Evolutionary conservation across 1,284 basidiomycete species (phyloP).

Genomic region (Cerrena zonata): DNA sequence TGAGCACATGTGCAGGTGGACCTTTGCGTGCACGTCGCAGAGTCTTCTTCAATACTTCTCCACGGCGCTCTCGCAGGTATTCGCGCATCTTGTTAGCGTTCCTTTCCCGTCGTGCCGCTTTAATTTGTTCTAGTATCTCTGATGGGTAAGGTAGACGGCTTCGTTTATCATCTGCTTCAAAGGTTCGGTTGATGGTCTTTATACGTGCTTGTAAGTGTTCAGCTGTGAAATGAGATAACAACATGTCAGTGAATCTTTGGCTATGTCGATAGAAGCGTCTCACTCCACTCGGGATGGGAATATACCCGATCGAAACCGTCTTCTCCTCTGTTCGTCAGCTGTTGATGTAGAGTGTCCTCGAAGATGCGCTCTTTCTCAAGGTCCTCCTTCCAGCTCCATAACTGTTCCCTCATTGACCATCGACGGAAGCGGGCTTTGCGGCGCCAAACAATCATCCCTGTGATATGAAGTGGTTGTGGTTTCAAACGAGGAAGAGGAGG

Average conservation of each 20-base stretch:
- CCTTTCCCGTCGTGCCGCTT: conserved; percentile 41
- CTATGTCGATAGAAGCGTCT: neutral
- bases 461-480: conserved; percentile 67
- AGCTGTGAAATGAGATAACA: too few species aligned
- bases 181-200: conserved; percentile 28
- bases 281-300: neutral
- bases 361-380: conserved; percentile 51
- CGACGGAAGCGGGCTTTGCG: conserved; percentile 27
- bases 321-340: conserved; percentile 30
- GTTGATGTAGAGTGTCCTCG: conserved; percentile 36
- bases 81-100: conserved; percentile 59
- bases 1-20: conserved; percentile 57
- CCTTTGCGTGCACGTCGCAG: conserved; percentile 42
- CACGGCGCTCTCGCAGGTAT: conserved; percentile 50
- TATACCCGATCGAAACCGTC: neutral
- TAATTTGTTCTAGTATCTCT: conserved; percentile 42
- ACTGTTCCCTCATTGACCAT: conserved; percentile 12
- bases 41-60: conserved; percentile 49
- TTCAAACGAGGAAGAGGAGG: conserved; percentile 68
- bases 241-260: too few species aligned
- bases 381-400: conserved; percentile 39
- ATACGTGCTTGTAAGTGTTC: conserved; percentile 18
- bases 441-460: conserved; percentile 64
- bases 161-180: conserved; percentile 37
- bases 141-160: conserved; percentile 38